phyloP scores from a whole-genome alignment of 352 stramenopile species.

The Pythium aphanidermatum region DNA sequence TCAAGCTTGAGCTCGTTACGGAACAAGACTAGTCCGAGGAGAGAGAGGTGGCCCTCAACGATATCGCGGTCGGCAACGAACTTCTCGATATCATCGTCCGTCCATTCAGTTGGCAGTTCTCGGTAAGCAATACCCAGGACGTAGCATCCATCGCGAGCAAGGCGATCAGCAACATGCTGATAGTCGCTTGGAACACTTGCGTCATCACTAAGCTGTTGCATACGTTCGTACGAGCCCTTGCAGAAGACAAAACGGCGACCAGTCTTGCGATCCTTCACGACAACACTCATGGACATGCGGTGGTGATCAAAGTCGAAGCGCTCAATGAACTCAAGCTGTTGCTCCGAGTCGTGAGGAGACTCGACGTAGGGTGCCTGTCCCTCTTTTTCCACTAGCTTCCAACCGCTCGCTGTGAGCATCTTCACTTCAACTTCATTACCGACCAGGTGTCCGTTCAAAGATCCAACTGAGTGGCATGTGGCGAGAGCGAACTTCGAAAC shows the following conservation, averaged over 20 bases:
- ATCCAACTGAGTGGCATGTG: slow-evolving; percentile 78
- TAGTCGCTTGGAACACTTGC: slow-evolving; percentile 70
- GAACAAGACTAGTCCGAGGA: slow-evolving; percentile 87
- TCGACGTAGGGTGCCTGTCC: slow-evolving; percentile 22
- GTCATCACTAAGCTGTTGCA: slow-evolving; percentile 48
- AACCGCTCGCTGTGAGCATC: slow-evolving; percentile 79
- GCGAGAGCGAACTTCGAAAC: slow-evolving; percentile 69
- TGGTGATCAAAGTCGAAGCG: slow-evolving; percentile 91
- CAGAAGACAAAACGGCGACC: slow-evolving; percentile 73
- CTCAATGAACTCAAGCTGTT: slow-evolving; percentile 78
- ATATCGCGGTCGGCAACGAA: slow-evolving; percentile 71
- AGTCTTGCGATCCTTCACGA: slow-evolving; percentile 60
- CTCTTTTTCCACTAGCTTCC: slow-evolving; percentile 30
- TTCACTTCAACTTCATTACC: slow-evolving; percentile 87
- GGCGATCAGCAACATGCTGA: slow-evolving; percentile 39
- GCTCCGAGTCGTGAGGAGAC: slow-evolving; percentile 29
- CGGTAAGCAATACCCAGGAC: slow-evolving; percentile 80
- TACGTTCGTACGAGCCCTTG: slow-evolving; percentile 88
- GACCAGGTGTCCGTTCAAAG: slow-evolving; percentile 61
- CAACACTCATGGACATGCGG: slow-evolving; percentile 88
- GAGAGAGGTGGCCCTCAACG: slow-evolving; percentile 63
- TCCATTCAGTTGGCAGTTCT: too few relatives aligned
- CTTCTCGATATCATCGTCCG: too few relatives aligned
- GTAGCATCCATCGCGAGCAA: slow-evolving; percentile 83
- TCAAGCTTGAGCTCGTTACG: slow-evolving; percentile 87